These are phyloP conservation scores for Salicornia ramosissima DNA, from an alignment of 148 eudicot genomes.

Conservation along the genomic window DNA sequence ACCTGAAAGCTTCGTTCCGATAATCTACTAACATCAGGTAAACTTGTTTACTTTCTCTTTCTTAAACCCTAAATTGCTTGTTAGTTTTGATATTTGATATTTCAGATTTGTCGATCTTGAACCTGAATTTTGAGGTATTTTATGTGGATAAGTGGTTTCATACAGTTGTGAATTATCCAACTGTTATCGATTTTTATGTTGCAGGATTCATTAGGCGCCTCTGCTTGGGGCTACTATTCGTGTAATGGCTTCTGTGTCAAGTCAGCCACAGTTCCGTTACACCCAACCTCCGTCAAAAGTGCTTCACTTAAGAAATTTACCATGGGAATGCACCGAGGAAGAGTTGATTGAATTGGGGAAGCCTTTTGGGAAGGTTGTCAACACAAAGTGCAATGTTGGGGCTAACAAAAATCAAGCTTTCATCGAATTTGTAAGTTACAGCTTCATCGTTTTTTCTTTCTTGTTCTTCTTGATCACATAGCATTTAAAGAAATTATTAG, in stretches of 20 bases:
- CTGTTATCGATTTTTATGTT: not conserved
- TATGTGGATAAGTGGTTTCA: not conserved
- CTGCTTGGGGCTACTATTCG: constrained; percentile 10
- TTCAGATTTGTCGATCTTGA: not conserved
- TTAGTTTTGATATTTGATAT: too few species aligned
- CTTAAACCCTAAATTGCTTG: too few species aligned
- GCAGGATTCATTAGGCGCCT: constrained; percentile 19
- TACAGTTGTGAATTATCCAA: not conserved
- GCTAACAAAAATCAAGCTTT: constrained; percentile 97
- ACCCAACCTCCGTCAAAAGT: constrained; percentile 98
- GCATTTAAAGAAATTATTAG: too few species aligned
- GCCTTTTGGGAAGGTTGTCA: constrained; percentile 94
- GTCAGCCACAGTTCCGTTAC: constrained; percentile 95
- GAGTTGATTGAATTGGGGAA: constrained; percentile 88
- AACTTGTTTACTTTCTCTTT: not conserved
- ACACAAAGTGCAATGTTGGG: constrained; percentile 98
- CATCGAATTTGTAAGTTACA: constrained; percentile 82
- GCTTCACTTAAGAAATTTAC: constrained; percentile 94
- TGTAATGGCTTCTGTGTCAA: constrained; percentile 88
- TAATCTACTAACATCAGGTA: not conserved
- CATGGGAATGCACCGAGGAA: constrained; percentile 97
- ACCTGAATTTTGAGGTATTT: not conserved
- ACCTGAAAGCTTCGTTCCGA: not conserved
- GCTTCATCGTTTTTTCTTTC: not conserved
- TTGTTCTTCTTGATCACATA: too few species aligned